Base-by-base conservation (phyloP, 140 eudicot species). In the Bidens hawaiensis region DNA sequence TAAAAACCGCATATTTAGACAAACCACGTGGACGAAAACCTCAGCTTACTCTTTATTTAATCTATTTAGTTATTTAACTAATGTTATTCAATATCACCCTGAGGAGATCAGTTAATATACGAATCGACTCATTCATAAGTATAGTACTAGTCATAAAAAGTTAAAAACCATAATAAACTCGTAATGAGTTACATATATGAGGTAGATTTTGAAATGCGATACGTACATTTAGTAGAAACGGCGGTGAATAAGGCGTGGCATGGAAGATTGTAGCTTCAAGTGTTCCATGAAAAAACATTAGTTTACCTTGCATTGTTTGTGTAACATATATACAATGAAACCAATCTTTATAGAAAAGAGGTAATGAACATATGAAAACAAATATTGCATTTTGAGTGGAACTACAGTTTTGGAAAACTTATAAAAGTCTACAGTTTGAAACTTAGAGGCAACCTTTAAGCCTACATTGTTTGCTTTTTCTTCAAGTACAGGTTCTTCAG, bases 201-300 rank as follows among this genome's bases (percentile, higher is more conserved):
- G 19, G 13, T 16, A 43, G 4, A 43, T 6, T 52, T 55, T 36
- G 34, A 17, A 38, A 36, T 30, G 68, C 4, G 28, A 67, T 62
- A 63, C 85, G 53, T 78, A 80, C 99, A 69, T 67, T 69, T 58
- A 80, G 81, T 34, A 84, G 82, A 54, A 73, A 69, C 11, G 95
- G 76, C 19, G 93, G 83, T 17, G 70, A 68, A 60, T 72, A 64
- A 63, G 81, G 87, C 0, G 94, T 84, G 50, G 99, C 99, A 31
- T 80, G 85, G 54, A 88, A 93, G 68, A 93, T 81, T 60, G 99
- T 84, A 47, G 79, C 95, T 78, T 93, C 99, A 47, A 93, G 87
- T 68, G 99, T 93, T 41, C 99, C 99, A 56, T 93, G 99, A 47
- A 88, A 72, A 62, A 78, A 74, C 81, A 71, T 78, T 38, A 65